Base-by-base conservation (phyloP, 148 eudicot species). In the Rhododendron griersonianum region DNA sequence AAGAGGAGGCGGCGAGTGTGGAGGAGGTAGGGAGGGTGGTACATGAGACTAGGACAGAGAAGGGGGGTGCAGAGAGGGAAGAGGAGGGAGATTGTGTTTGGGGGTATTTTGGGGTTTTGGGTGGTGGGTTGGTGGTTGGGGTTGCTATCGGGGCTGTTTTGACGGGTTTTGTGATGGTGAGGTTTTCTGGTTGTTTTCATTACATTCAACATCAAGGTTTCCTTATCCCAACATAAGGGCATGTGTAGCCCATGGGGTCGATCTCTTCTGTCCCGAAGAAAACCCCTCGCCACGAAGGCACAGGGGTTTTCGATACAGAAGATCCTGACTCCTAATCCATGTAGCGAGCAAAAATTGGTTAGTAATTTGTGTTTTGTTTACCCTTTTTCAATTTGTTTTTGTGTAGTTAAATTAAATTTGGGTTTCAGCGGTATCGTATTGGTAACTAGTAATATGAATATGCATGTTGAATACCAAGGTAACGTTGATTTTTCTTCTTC, bases 101-200 rank as follows among this genome's bases (percentile, higher is more conserved):
- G 51, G 81, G 65, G 82, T 80, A 53, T 73, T 69, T 67, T 44
- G 81, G 84, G 8, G 84, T 47, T n/a, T 23, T 75, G 48, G 48
- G 45, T 18, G 25, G 79, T 39, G 79, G 79, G n/a, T 19, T 81
- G 65, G 37, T 85, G 23, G 65, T 59, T 59, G 65, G 65, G 14
- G 55, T 50, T 50, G 55, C 55, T 11, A 5, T 87, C 33, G 89
- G 89, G 82, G 78, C 53, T 0, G 79, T 74, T 30, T 74, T 84
- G 67, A 51, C 18, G 86, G 30, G 45, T 33, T 37, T 37, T 57
- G 84, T 19, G 71, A 19, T 37, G 84, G 2, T 73, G 77, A 73
- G 37, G 7, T 73, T 73, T 30, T 73, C 41, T 11, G 77, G 41
- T 73, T 11, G 77, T 73, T 33, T 73, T 73, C 77, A 33, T 73